Evolutionary conservation across 1,284 basidiomycete species (phyloP), one percentile per base, ranked within the genome.

Genomic region (Stygiomarasmius scandens): DNA sequence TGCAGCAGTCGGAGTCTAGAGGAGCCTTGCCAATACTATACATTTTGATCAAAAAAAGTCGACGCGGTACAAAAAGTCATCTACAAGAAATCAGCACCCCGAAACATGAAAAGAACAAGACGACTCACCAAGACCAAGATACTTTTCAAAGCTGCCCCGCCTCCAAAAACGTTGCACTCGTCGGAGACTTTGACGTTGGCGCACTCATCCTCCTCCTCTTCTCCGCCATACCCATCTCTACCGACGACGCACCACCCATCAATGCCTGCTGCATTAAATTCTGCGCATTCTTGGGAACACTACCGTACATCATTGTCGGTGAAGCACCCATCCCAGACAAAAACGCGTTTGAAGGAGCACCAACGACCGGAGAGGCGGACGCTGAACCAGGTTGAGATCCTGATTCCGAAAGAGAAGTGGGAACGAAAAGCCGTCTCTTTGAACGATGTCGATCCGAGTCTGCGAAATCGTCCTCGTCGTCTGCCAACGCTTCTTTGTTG

Each of bases 191-290:
- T 24, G 48, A 47, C 14, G 56, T 49, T 4, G 48, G 56, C 24
- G 54, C 60, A 52, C 69, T 70, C 69, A 69, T 69, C 57, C 69
- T 58, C 53, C 69, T 61, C 48, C 68, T 63, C 54, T 64, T 58
- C 49, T 66, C 67, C 24, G 65, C 64, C 12, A 69, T 52, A 53
- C 62, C 64, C 19, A 54, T 62, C 27, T 63, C 58, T 16, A 12
- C 14, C n/a, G n/a, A n/a, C n/a, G n/a, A n/a, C n/a, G 38, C 5
- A 12, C 48, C 48, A 49, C 24, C 6, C 11, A 49, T 27, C n/a
- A 41, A 41, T 16, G 38, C 38, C n/a, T 41, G 6, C 38, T 41
- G 38, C 38, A 41, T n/a, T 16, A 41, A 41, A 6, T 6, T 41
- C n/a, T 41, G 38, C 6, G 14, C 38, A 4, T 41, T 41, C 11